Evolutionary conservation across 2,329 filamentous ascomycete species (phyloP).

Genomic region (Neurospora sp.): DNA sequence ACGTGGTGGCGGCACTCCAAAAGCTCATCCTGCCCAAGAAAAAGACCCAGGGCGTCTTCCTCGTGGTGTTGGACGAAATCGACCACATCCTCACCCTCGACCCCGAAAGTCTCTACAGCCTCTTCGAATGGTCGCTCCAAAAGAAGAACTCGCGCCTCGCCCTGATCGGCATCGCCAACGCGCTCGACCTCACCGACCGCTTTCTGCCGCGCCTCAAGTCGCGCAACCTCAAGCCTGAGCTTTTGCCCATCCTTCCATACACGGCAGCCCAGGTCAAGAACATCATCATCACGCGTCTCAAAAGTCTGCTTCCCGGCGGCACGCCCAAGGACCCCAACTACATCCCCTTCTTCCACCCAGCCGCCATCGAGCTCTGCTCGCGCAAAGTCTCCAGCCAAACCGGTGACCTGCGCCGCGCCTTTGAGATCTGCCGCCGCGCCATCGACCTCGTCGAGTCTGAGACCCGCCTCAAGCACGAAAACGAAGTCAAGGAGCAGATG

Average conservation of each 20-base stretch:
- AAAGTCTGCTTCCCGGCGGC: slow-evolving; percentile 55
- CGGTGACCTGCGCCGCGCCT: slow-evolving; percentile 87
- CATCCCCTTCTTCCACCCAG: slow-evolving; percentile 85
- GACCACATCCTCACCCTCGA: slow-evolving; percentile 88
- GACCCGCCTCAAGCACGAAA: slow-evolving; percentile 63
- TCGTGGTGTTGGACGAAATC: slow-evolving; percentile 92
- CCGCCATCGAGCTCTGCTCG: slow-evolving; percentile 86
- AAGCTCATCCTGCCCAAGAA: slow-evolving; percentile 59
- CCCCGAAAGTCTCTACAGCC: slow-evolving; percentile 75
- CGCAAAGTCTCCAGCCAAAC: slow-evolving; percentile 93
- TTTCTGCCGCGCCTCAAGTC: slow-evolving; percentile 90
- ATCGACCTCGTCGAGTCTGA: slow-evolving; percentile 85
- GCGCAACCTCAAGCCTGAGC: slow-evolving; percentile 78
- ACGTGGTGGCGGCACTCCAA: slow-evolving; percentile 59
- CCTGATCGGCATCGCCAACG: slow-evolving; percentile 90
- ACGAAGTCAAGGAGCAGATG: slow-evolving; percentile 45
- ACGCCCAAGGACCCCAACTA: slow-evolving; percentile 42
- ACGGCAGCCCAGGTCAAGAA: slow-evolving; percentile 76
- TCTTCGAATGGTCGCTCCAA: slow-evolving; percentile 90
- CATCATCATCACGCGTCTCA: slow-evolving; percentile 77
- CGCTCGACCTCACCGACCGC: slow-evolving; percentile 87
- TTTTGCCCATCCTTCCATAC: slow-evolving; percentile 90
- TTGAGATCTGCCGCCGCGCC: slow-evolving; percentile 84
- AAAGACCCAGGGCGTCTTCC: slow-evolving; percentile 48
- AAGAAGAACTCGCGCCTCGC: slow-evolving; percentile 69